Conservation (phyloP, 75 land plant genomes). For the Ceratopteris richardii region DNA sequence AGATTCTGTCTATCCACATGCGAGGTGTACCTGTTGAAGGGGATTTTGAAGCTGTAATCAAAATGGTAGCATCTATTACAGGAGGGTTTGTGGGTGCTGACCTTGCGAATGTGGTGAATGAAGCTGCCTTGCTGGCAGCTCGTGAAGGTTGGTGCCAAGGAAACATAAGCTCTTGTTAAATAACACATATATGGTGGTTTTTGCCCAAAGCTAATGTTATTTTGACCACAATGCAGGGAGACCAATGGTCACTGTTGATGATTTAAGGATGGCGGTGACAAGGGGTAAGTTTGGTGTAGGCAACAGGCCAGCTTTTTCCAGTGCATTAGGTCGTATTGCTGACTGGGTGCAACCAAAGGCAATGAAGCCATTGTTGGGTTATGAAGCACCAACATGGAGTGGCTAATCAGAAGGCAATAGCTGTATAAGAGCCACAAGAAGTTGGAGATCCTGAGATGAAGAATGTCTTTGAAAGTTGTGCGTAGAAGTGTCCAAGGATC, state of each 20-base stretch:
- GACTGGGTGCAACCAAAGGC: conserved; percentile 19
- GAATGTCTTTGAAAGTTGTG: too few species aligned
- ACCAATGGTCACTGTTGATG: conserved; percentile 52
- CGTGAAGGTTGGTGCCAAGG: conserved; percentile 51
- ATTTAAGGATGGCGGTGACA: conserved; percentile 74
- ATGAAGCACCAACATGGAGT: conserved; percentile 4
- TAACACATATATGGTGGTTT: too few species aligned
- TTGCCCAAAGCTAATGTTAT: too few species aligned
- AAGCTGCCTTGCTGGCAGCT: conserved; percentile 93
- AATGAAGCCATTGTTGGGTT: background rate
- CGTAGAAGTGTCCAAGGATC: too few species aligned
- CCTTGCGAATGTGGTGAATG: conserved; percentile 94
- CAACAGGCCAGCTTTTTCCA: conserved; percentile 17
- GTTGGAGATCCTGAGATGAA: too few species aligned
- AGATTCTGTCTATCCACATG: conserved; percentile 84
- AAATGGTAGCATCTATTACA: conserved; percentile 65
- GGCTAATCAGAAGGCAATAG: conserved; percentile 1
- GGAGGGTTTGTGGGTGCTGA: conserved; percentile 95
- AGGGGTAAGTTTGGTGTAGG: conserved; percentile 84
- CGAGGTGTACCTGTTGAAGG: conserved; percentile 76
- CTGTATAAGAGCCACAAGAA: too few species aligned
- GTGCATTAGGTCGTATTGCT: conserved; percentile 29
- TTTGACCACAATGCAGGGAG: conserved; percentile 62
- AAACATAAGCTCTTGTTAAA: too few species aligned
- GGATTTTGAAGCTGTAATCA: conserved; percentile 43